Base-by-base conservation (phyloP, 2,329 filamentous ascomycete genomes). In the Stagonosporopsis chrysanthemi region DNA sequence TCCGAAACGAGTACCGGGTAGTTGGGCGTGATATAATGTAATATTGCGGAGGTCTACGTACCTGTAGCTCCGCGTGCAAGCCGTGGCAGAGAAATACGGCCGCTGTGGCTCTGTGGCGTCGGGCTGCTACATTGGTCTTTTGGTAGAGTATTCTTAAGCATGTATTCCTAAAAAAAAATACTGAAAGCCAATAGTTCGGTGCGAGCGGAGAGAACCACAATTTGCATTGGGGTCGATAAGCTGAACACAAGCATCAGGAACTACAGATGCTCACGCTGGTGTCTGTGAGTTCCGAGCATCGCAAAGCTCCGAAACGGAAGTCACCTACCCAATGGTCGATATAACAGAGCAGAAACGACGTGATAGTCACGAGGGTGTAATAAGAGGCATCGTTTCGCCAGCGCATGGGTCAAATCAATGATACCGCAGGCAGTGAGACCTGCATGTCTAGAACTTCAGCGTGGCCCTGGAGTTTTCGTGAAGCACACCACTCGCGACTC, bases 381-480 rank as follows among this genome's bases (percentile, higher is more conserved):
- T 22, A 31, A 31, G 23, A 48, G 29, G 26, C 17, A 17, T 33
- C 43, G 8, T 24, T 14, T 17, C 22, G 38, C 12, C 26, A 43
- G 38, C 43, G 29, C 23, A 6, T 36, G 23, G 7, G 31, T 41
- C 36, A 48, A 52, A 42, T 31, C 17, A 40, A 44, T 48, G 48
- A 39, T 35, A 48, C 24, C 33, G 19, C 44, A 26, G 38, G 31
- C 14, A 15, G 54, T 57, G 39, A 57, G 48, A 57, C 48, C 24
- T 57, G 48, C 54, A 40, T 48, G 24, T 39, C 43, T 31, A 48
- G 39, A 43, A 35, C 26, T n/a, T 40, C 31, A 44, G 31, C 31
- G 15, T 47, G 44, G 39, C 43, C 52, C 8, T 23, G 6, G 39
- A 17, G 22, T 57, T 52, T 36, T 52, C 48, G 54, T 49, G n/a